Base-by-base conservation (phyloP, 108 stramenopile species). In the Cyclotella distinguenda region DNA sequence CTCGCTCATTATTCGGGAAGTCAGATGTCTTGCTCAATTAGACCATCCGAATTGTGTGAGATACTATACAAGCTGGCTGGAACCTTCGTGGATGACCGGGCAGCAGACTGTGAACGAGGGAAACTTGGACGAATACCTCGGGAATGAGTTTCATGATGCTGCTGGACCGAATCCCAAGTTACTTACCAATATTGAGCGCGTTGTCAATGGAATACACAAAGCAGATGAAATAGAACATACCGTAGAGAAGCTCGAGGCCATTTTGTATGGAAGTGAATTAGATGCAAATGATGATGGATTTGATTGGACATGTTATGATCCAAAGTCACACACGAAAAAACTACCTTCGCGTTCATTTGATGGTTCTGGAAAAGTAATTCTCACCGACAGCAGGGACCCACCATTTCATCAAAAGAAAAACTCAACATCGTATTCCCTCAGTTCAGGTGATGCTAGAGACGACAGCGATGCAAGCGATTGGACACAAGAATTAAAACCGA, bases 31-130 rank as follows among this genome's bases (percentile, higher is more conserved):
- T 44, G 91, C 94, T 4, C 66, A 76, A 60, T 70, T 90, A 45
- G 93, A 94, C 64, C 94, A 97, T 80, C 79, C 83, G 33, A 95
- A 97, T 85, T 79, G 91, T 35, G 95, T 97, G 0, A 71, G 94
- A 40, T 97, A 97, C 59, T 95, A 95, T 73, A 93, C 94, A 0
- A 81, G 82, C 25, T 97, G 96, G 96, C 68, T 94, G 16, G 96
- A 97, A 66, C 93, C 93, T 0, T 87, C 76, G 36, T 93, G 91
- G 91, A 88, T 89, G 88, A 87, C 86, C 12, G 87, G 90, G 0
- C 66, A 60, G 22, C 62, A 78, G 18, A 63, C 42, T 33, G 11
- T 59, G 19, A 63, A 43, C 30, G 56, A 43, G 13, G 39, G 21
- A 11, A 32, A 13, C 21, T 33, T 35, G 12, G 40, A 38, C 21